These are phyloP conservation scores for Babesia bigemina DNA, from an alignment of 169 alveolate species.

Conservation along the genomic window DNA sequence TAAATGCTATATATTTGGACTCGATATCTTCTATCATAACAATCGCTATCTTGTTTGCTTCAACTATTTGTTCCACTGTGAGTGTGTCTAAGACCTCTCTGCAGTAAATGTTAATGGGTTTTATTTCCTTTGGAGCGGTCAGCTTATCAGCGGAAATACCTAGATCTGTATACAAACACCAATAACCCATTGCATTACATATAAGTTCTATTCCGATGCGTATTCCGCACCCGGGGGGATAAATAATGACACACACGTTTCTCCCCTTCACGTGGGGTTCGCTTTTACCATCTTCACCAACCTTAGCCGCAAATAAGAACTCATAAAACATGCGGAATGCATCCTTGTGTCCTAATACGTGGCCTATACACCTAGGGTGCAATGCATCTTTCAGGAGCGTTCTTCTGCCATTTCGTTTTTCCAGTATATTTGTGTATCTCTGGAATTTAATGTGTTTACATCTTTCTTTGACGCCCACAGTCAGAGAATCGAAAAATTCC, in stretches of 20 bases:
- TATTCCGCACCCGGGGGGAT: constrained; percentile 28
- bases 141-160: background rate
- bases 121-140: background rate
- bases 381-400: constrained; percentile 13
- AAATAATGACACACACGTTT: constrained; percentile 4
- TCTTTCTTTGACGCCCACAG: background rate
- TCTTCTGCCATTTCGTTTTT: background rate
- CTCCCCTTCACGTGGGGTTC: background rate
- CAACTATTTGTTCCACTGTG: constrained; percentile 3
- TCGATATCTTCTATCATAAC: constrained; percentile 18
- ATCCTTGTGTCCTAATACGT: constrained; percentile 19
- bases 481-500: background rate
- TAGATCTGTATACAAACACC: constrained; percentile 4
- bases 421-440: background rate
- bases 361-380: background rate
- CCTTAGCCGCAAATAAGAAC: background rate
- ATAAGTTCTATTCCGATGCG: constrained; percentile 19
- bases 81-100: constrained; percentile 8
- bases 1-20: background rate
- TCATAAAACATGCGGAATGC: background rate
- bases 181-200: constrained; percentile 23
- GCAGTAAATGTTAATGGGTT: background rate
- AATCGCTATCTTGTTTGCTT: background rate
- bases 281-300: background rate
- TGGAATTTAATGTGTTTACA: background rate